These are phyloP conservation scores for Ogataea degrootiae DNA, from an alignment of 805 yeast species.

Conservation along the genomic window DNA sequence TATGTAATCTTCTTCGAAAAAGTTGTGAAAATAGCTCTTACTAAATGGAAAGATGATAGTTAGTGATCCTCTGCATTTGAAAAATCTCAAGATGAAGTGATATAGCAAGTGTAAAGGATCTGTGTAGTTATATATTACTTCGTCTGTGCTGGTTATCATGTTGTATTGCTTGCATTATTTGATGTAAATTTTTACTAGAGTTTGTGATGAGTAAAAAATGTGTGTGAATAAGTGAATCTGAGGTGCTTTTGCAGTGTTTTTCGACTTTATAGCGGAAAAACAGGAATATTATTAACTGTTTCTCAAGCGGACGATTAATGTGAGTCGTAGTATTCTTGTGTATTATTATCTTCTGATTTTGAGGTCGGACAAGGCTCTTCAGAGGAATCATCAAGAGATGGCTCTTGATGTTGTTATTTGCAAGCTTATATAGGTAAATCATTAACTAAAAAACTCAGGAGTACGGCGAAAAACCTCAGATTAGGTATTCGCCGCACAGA, in stretches of 20 bases:
- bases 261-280: too few species aligned
- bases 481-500: not conserved
- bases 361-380: too few species aligned
- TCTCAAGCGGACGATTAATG: too few species aligned
- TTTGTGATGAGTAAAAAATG: not conserved
- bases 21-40: slow-evolving; percentile 3
- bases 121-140: slow-evolving; percentile 9
- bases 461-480: too few species aligned
- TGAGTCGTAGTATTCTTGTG: too few species aligned
- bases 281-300: too few species aligned
- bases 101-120: slow-evolving; percentile 14
- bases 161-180: not conserved
- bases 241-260: too few species aligned
- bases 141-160: slow-evolving; percentile 22
- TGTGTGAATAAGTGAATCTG: not conserved
- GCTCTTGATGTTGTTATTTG: too few species aligned
- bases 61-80: slow-evolving; percentile 12
- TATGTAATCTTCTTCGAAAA: slow-evolving; percentile 6
- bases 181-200: not conserved
- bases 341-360: too few species aligned
- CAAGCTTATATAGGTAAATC: too few species aligned
- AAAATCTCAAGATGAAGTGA: slow-evolving; percentile 10
- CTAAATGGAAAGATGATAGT: not conserved
- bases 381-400: too few species aligned
- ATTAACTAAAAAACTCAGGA: too few species aligned